A percentile compares a stretch with the other conserved stretches of the same genome.
phyloP scores from a whole-genome alignment of 257 asterid species.

The Capsicum chinense region DNA sequence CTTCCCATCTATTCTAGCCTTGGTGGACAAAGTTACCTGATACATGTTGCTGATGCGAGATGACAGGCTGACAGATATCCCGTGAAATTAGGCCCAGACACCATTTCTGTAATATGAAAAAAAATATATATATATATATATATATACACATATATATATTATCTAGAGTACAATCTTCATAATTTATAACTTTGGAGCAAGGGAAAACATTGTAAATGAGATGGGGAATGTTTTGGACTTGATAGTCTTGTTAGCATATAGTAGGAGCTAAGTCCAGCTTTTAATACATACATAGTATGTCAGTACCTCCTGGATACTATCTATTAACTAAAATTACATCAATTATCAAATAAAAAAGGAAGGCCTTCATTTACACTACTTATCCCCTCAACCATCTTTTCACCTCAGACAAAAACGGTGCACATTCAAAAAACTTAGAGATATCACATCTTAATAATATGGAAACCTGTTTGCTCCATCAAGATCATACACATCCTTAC shows the following conservation, averaged over 20 bases:
- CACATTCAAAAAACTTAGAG: neutral
- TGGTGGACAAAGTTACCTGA: too few relatives aligned
- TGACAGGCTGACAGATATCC: too few relatives aligned
- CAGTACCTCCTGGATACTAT: neutral
- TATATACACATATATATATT: too few relatives aligned
- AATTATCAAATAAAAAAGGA: neutral
- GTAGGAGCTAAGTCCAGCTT: conserved; percentile 5
- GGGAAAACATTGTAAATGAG: neutral
- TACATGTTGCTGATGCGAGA: too few relatives aligned
- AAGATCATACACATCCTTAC: conserved; percentile 37
- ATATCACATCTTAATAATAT: neutral
- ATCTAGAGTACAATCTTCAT: neutral
- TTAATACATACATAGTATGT: neutral
- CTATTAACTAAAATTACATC: conserved; percentile 11
- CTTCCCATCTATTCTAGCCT: too few relatives aligned
- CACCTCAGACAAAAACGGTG: neutral
- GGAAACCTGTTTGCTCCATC: conserved; percentile 4
- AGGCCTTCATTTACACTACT: neutral
- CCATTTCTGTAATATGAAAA: too few relatives aligned
- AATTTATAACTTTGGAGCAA: conserved; percentile 6
- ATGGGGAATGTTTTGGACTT: neutral
- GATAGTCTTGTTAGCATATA: neutral
- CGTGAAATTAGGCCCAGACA: too few relatives aligned
- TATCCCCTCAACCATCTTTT: neutral
- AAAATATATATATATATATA: too few relatives aligned